Conservation (phyloP, 2,329 filamentous ascomycete genomes). For the Sclerotinia spermophila region DNA sequence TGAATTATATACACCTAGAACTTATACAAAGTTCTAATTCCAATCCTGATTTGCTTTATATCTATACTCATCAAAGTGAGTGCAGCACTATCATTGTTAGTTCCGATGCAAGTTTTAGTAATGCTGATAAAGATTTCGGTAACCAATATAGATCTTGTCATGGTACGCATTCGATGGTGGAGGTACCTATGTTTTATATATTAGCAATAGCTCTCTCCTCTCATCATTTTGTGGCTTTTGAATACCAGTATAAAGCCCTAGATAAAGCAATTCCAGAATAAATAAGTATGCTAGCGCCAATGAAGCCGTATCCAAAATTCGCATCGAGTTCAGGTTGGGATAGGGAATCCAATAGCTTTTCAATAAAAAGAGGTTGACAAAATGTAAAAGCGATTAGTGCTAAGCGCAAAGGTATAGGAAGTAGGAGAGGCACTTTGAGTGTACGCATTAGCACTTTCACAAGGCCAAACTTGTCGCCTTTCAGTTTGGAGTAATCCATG, state of each 20-base stretch:
- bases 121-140: conserved; percentile 50
- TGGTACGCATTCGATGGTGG: conserved; percentile 15
- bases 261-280: conserved; percentile 23
- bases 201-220: too few species aligned
- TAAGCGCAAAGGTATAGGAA: conserved; percentile 23
- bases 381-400: conserved; percentile 26
- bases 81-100: conserved; percentile 20
- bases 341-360: conserved; percentile 24
- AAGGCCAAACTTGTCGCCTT: conserved; percentile 22
- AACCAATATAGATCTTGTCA: conserved; percentile 40
- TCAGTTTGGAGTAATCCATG: conserved; percentile 20
- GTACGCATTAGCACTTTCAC: conserved; percentile 28
- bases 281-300: conserved; percentile 23
- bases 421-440: conserved; percentile 15
- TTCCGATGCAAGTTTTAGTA: conserved; percentile 31
- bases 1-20: conserved; percentile 30
- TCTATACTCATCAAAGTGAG: conserved; percentile 33
- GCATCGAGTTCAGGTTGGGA: conserved; percentile 20
- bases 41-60: conserved; percentile 24
- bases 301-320: conserved; percentile 27
- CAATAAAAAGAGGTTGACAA: conserved; percentile 25
- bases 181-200: conserved; percentile 8
- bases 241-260: conserved; percentile 15
- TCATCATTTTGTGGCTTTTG: too few species aligned
- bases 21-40: background rate